A percentile compares a stretch with the other conserved stretches of the same genome.
Evolutionary conservation across 2,329 filamentous ascomycete species (phyloP).

Genomic region (Pseudocercospora vitis): DNA sequence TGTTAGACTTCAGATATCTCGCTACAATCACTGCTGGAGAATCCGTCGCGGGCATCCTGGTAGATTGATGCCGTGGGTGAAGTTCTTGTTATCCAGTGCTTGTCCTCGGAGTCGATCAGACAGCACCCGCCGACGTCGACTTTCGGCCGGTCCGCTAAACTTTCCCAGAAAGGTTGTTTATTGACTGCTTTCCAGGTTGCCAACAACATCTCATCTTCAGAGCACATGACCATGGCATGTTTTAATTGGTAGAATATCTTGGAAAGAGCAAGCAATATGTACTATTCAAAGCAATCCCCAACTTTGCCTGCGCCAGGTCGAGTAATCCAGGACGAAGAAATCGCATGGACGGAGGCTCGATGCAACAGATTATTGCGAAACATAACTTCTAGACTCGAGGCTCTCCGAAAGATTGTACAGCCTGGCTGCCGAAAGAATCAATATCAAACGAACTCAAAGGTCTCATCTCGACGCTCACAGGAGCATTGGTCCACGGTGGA

Average conservation of each 20-base stretch:
- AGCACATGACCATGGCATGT: not conserved
- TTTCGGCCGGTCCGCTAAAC: not conserved
- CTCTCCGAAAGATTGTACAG: constrained; percentile 18
- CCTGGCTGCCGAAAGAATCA: not conserved
- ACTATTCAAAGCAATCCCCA: not conserved
- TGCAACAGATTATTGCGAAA: constrained; percentile 25
- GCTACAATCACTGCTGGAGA: constrained; percentile 41
- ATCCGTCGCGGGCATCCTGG: constrained; percentile 36
- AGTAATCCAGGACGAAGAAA: constrained; percentile 16
- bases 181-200: not conserved
- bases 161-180: not conserved
- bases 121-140: not conserved
- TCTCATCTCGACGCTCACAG: not conserved
- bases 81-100: not conserved
- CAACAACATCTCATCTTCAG: not conserved
- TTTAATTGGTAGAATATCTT: not conserved
- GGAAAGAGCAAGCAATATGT: not conserved
- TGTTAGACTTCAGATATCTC: constrained; percentile 40
- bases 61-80: not conserved
- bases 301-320: not conserved
- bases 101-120: not conserved
- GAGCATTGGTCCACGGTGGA: constrained; percentile 22
- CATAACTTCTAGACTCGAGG: constrained; percentile 21
- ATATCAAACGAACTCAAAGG: not conserved
- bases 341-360: constrained; percentile 27